Base-by-base conservation (phyloP, 768 basidiomycete species). In the Ramaria sp. region DNA sequence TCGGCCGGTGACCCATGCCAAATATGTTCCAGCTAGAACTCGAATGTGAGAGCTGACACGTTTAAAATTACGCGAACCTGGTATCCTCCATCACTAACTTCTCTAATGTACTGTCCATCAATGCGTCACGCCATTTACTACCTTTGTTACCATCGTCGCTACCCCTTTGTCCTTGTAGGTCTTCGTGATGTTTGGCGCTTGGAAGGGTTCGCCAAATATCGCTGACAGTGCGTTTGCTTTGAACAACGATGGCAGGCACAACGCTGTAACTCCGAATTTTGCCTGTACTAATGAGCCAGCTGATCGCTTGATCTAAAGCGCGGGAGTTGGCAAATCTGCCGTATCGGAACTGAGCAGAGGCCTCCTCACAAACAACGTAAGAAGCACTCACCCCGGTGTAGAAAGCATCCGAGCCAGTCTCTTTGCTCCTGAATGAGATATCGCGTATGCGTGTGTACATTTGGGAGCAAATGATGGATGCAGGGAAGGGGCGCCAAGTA, bases 251-350 rank as follows among this genome's bases (percentile, higher is more conserved):
- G 59, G 82, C 84, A 0, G 85, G 85, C 0, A 86, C 81, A 17
- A 88, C 66, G 0, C 83, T 85, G 62, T 76, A 89, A 43, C 78
- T 74, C 53, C 73, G 77, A 45, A 89, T 61, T 45, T 79, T 72
- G 7, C 75, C 73, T 55, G 72, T 80, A 61, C 74, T 68, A 11
- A 88, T 70, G 13, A 90, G 74, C 84, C 84, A 86, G 4, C 80
- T 73, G 17, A 83, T 70, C 1, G 85, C 87, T 60, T 86, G 84
- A 63, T 90, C 88, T 53, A 89, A 75, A 0, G 86, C 82, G 7
- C 88, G 79, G 15, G 86, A 87, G 63, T 86, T 88, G 0, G 88
- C 86, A 63, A 89, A 89, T 7, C 48, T 0, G 76, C 13, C 1
- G 34, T 9, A 37, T 7, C 9, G 77, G 1, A 83, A 74, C 60